These are phyloP conservation scores for Globisporangium splendens DNA, from an alignment of 352 stramenopile species.

Conservation along the genomic window DNA sequence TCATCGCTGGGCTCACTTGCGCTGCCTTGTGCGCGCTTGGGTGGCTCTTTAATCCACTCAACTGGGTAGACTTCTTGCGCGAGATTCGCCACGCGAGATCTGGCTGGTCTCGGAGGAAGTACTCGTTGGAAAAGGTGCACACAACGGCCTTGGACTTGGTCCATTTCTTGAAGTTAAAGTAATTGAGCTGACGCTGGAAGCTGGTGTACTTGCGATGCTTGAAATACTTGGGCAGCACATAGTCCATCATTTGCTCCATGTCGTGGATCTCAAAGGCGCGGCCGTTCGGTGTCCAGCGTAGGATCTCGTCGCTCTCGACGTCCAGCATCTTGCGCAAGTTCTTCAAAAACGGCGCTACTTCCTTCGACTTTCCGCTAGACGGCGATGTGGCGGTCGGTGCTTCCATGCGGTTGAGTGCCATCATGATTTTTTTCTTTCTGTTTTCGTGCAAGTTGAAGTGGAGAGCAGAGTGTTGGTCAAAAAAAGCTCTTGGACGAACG, in stretches of 20 bases:
- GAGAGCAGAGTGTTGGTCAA: constrained; percentile 4
- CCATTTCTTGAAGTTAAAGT: constrained; percentile 77
- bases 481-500: constrained; percentile 2
- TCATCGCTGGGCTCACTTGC: not conserved
- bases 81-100: constrained; percentile 57
- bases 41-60: constrained; percentile 13
- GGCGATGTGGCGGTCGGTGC: constrained; percentile 2
- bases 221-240: constrained; percentile 83
- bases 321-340: constrained; percentile 35
- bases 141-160: constrained; percentile 72
- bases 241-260: constrained; percentile 52
- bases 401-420: constrained; percentile 8
- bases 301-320: constrained; percentile 22
- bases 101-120: constrained; percentile 55
- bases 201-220: constrained; percentile 83
- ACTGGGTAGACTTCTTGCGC: constrained; percentile 55
- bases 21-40: constrained; percentile 6
- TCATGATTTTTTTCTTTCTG: constrained; percentile 11
- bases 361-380: constrained; percentile 10
- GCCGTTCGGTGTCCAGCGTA: constrained; percentile 34
- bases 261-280: constrained; percentile 84
- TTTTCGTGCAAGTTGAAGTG: constrained; percentile 6
- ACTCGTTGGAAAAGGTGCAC: constrained; percentile 76
- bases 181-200: constrained; percentile 89
- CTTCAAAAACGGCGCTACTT: constrained; percentile 27